Evolutionary conservation across 1,284 basidiomycete genomes (phyloP).

Genomic region (Meira miltonrushii): DNA sequence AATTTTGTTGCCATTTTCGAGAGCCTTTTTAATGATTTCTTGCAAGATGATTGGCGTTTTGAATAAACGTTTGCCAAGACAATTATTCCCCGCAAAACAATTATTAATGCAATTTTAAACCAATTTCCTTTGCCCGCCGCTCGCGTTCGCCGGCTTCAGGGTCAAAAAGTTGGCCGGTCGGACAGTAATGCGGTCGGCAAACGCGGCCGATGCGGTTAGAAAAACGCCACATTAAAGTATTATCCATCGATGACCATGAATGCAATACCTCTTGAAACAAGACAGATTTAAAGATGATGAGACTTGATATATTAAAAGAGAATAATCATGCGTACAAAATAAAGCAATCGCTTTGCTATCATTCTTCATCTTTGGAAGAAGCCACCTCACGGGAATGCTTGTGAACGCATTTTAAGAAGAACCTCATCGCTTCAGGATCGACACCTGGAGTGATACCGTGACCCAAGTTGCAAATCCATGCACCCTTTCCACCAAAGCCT

Average conservation of each 20-base stretch:
- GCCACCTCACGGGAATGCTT: conserved; percentile 40
- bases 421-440: conserved; percentile 47
- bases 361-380: conserved; percentile 15
- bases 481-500: conserved; percentile 63
- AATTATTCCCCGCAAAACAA: too few relatives aligned
- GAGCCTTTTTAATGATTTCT: too few relatives aligned
- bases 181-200: too few relatives aligned
- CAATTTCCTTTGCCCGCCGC: background rate
- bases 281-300: background rate
- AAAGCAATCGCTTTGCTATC: background rate
- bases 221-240: too few relatives aligned
- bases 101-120: background rate
- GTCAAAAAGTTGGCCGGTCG: too few relatives aligned
- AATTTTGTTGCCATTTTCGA: conserved; percentile 24
- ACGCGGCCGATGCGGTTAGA: too few relatives aligned
- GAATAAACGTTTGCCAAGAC: too few relatives aligned
- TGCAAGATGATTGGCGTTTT: too few relatives aligned
- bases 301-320: conserved; percentile 1
- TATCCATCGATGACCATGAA: too few relatives aligned
- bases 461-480: conserved; percentile 82
- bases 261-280: background rate
- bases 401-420: conserved; percentile 47
- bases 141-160: too few relatives aligned
- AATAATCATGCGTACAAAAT: background rate
- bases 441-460: conserved; percentile 70